Evolutionary conservation across 148 eudicot genomes (phyloP), one percentile per base, ranked within the genome.

Genomic region (Silene latifolia): DNA sequence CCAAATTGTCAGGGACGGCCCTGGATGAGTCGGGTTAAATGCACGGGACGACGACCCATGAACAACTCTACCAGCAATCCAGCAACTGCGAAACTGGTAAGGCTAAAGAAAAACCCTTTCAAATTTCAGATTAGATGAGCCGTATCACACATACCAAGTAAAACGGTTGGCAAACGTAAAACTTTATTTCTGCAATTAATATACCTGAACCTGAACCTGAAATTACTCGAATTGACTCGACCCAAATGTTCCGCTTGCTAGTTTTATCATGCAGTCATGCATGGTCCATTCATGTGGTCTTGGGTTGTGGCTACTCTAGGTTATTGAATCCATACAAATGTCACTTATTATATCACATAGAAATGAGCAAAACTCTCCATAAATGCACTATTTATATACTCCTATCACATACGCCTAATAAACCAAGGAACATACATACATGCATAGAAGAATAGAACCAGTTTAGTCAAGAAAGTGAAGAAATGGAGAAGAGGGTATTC

Each of bases 151-250:
- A 76, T 69, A 42, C 68, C 79, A 69, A 76, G 20, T 25, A 17
- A 20, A 47, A 60, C 14, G n/a, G 74, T 69, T 69, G 79, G 47
- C 60, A 69, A 47, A 25, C 25, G 61, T 4, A 32, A 59, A 68
- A 76, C 5, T 76, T 76, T 42, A 69, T 32, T 69, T 29, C 72
- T 10, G 67, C 66, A 69, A n/a, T 69, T 42, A 76, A 76, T 76
- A n/a, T n/a, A n/a, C n/a, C n/a, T n/a, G n/a, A n/a, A 32, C 44
- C 44, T 7, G 1, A 39, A 39, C 1, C 44, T 39, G 1, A 39
- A 1, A 39, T 39, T 2, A 39, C 9, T 39, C 44, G 44, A 39
- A 39, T 7, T 39, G 1, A 39, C 44, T 5, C 44, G 9, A 39
- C 9, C 44, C 44, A 39, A 39, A 6, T 7, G 44, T 39, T 7